These are phyloP conservation scores for Russula compacta DNA, from an alignment of 768 basidiomycete species.

Conservation along the genomic window DNA sequence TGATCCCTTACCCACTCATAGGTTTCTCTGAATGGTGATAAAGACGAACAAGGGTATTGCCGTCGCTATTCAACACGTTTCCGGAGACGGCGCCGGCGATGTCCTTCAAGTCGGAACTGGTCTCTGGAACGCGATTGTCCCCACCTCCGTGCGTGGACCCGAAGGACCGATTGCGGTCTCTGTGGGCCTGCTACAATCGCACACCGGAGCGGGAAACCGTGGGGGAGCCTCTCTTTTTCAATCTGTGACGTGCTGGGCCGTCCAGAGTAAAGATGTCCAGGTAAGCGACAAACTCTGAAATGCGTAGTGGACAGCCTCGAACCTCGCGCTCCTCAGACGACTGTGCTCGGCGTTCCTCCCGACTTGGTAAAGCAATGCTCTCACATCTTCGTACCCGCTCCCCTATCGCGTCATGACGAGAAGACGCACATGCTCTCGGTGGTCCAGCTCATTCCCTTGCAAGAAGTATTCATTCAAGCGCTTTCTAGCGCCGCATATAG, in stretches of 20 bases:
- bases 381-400: neutral
- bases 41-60: neutral
- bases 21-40: neutral
- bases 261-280: conserved; percentile 33
- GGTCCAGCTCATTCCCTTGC: conserved; percentile 18
- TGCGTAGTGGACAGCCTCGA: neutral
- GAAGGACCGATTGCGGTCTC: conserved; percentile 6
- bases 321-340: conserved; percentile 22
- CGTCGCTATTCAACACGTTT: neutral
- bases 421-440: conserved; percentile 14
- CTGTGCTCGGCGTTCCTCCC: conserved; percentile 3
- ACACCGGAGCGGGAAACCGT: neutral
- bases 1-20: neutral
- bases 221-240: conserved; percentile 4
- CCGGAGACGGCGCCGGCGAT: neutral
- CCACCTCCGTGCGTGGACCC: neutral
- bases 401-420: neutral
- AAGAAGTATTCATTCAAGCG: conserved; percentile 23
- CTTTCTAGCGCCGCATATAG: conserved; percentile 22
- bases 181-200: neutral
- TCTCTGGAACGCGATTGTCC: conserved; percentile 9
- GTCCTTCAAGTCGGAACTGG: conserved; percentile 4
- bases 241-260: conserved; percentile 30
- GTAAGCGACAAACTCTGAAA: neutral
- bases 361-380: conserved; percentile 4